Evolutionary conservation across 2,329 filamentous ascomycete species (phyloP).

Genomic region (Diaporthe capsici): DNA sequence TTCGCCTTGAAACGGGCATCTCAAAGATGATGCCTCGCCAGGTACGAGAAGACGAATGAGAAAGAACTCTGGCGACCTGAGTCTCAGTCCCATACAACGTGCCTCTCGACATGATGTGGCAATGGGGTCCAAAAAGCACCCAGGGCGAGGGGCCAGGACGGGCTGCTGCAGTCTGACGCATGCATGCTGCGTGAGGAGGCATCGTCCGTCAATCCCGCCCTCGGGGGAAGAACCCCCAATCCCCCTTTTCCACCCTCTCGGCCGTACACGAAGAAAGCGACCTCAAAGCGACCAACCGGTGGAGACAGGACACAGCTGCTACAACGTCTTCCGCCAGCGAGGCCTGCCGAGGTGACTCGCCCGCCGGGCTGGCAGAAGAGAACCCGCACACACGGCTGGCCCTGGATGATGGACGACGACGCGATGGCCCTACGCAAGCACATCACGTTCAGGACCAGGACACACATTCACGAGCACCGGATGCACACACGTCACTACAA

Average conservation of each 20-base stretch:
- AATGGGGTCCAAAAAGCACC: background rate
- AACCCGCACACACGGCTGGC: background rate
- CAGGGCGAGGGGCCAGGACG: background rate
- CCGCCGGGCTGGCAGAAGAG: background rate
- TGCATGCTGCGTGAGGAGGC: background rate
- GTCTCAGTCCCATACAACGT: background rate
- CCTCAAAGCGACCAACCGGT: background rate
- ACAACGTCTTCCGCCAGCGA: background rate
- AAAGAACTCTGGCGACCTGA: background rate
- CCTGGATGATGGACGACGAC: background rate
- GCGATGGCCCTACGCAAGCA: background rate
- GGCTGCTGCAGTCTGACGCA: conserved; percentile 20
- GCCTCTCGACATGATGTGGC: background rate
- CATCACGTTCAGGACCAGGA: background rate
- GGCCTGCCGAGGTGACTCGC: background rate
- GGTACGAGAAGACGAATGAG: background rate
- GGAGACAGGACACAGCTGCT: background rate
- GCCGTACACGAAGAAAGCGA: background rate
- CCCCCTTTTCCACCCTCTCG: background rate
- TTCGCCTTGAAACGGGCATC: background rate
- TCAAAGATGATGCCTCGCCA: background rate
- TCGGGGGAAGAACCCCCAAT: background rate
- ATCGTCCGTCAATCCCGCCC: background rate
- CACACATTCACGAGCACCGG: background rate
- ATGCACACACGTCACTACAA: background rate